These are phyloP conservation scores for Calendula officinalis DNA, from an alignment of 129 eudicot species.

Conservation along the genomic window DNA sequence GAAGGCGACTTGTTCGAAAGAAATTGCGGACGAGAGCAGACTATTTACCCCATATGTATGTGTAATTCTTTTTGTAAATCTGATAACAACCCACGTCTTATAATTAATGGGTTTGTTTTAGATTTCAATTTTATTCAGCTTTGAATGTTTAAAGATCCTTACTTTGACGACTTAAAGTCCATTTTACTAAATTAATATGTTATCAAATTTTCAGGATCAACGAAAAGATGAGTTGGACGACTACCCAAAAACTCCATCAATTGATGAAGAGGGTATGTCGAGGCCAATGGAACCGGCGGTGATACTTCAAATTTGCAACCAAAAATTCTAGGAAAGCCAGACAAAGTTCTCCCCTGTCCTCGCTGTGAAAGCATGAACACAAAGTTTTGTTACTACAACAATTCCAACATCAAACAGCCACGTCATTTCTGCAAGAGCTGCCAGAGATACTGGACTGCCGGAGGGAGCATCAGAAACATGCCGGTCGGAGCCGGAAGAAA, in stretches of 20 bases:
- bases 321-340: slow-evolving; percentile 61
- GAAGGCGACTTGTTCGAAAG: slow-evolving; percentile 3
- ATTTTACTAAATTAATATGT: slow-evolving; percentile 2
- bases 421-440: slow-evolving; percentile 95
- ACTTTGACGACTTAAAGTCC: neutral
- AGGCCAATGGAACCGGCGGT: slow-evolving; percentile 14
- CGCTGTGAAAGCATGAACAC: slow-evolving; percentile 91
- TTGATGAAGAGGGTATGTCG: slow-evolving; percentile 36
- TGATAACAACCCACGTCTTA: slow-evolving; percentile 20
- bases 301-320: slow-evolving; percentile 40
- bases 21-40: neutral
- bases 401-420: slow-evolving; percentile 76
- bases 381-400: slow-evolving; percentile 90
- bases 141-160: neutral
- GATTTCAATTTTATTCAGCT: neutral
- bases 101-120: slow-evolving; percentile 18
- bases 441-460: slow-evolving; percentile 96
- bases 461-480: slow-evolving; percentile 89
- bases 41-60: slow-evolving; percentile 12
- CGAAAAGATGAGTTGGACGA: slow-evolving; percentile 36
- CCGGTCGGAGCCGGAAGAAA: slow-evolving; percentile 90
- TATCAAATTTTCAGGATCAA: slow-evolving; percentile 20
- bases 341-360: slow-evolving; percentile 88
- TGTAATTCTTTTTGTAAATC: slow-evolving; percentile 17
- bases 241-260: slow-evolving; percentile 43